Evolutionary conservation across 805 yeast species (phyloP), one percentile per base, ranked within the genome.

Genomic region (Zygotorulaspora danielsina): DNA sequence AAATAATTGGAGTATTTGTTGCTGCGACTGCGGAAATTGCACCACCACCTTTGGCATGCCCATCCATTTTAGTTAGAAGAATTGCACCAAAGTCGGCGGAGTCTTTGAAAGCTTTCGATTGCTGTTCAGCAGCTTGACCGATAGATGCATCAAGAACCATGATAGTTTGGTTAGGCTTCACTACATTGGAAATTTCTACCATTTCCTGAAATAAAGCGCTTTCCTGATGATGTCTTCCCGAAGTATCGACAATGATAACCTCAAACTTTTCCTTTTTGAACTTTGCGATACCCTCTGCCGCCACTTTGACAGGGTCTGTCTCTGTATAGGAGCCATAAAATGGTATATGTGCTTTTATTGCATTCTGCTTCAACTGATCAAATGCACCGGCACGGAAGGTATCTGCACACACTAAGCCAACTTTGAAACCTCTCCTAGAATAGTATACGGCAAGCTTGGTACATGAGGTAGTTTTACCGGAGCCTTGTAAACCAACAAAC

Each of bases 351-450:
- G 98, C 94, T 68, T 87, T 86, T 39, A 90, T 87, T 17, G 98
- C 97, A 64, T 90, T 90, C 66, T 90, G 98, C 63, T 93, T 90
- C 65, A 90, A 75, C 71, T 90, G 98, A 66, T 90, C 98, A 70
- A 90, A 90, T 2, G 98, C 98, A 73, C 98, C 98, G 25, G 98
- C 98, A 73, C 98, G 81, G 73, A 90, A 93, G 20, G 98, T 93
- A 70, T 93, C 98, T 2, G 98, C 98, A 76, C 98, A 93, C 18
- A 93, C 97, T 59, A 93, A 71, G 38, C 97, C 97, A 33, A 87
- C 95, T 61, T 88, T 89, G 66, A 81, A 87, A 2, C 97, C 97
- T 57, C 97, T 73, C 57, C 89, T 78, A 57, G 88, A 90, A 61
- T 93, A 93, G 61, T 85, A 89, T 2, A 87, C 95, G 0, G 98